These are phyloP conservation scores for Backusella tuberculispora DNA, from an alignment of 192 early-diverging fungal species.

Conservation along the genomic window DNA sequence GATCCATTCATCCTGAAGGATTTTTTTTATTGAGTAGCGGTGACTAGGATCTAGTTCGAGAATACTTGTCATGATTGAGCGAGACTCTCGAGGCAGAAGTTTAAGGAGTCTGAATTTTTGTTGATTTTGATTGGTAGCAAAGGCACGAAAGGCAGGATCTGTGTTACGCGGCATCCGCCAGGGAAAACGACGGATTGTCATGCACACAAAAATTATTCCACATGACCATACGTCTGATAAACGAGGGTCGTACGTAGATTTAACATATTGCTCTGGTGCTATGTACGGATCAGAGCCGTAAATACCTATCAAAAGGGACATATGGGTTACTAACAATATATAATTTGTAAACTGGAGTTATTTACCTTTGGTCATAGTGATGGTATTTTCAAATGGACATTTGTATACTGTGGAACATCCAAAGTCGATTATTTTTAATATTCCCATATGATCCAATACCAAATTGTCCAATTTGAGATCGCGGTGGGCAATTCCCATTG, in stretches of 20 bases:
- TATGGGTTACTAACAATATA: neutral
- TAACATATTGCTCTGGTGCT: constrained; percentile 83
- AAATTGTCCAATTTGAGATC: constrained; percentile 92
- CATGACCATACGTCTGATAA: constrained; percentile 88
- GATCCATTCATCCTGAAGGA: constrained; percentile 79
- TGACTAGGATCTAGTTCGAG: constrained; percentile 62
- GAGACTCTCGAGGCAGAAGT: constrained; percentile 62
- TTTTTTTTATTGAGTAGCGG: constrained; percentile 62
- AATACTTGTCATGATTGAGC: constrained; percentile 63
- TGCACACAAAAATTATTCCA: constrained; percentile 89
- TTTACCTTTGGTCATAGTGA: constrained; percentile 52
- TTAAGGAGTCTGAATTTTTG: constrained; percentile 51
- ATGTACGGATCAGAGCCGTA: constrained; percentile 96
- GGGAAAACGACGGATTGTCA: constrained; percentile 72
- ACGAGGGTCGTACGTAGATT: constrained; percentile 79
- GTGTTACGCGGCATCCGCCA: constrained; percentile 64
- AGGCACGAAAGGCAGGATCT: constrained; percentile 53
- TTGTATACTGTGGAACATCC: constrained; percentile 87
- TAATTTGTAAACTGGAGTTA: constrained; percentile 15
- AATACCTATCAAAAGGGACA: constrained; percentile 56
- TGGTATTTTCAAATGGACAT: constrained; percentile 73
- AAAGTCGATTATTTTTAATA: constrained; percentile 90
- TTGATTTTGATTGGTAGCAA: constrained; percentile 25
- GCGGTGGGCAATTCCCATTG: constrained; percentile 77
- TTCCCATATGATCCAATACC: constrained; percentile 67